Evolutionary conservation across 441 rosid species (phyloP).

Genomic region (Theobroma grandiflorum): DNA sequence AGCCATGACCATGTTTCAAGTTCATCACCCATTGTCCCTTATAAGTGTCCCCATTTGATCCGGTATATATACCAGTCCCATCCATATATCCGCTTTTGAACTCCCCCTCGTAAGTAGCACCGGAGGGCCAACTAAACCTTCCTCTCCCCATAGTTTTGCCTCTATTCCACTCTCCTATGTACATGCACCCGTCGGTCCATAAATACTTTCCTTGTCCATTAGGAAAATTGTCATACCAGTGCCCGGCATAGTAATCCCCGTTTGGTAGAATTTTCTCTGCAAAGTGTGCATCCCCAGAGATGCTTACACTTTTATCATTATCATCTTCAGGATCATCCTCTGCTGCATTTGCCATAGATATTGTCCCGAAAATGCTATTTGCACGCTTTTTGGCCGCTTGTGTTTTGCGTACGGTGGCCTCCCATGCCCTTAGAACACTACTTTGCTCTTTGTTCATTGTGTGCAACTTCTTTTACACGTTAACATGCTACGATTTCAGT

Average conservation of each 20-base stretch:
- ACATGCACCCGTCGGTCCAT: conserved; percentile 79
- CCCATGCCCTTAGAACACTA: conserved; percentile 27
- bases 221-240: conserved; percentile 66
- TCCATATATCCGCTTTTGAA: conserved; percentile 75
- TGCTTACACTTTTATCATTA: conserved; percentile 28
- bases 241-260: conserved; percentile 74
- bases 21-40: conserved; percentile 75
- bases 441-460: conserved; percentile 53
- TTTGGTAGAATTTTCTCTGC: conserved; percentile 62
- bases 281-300: conserved; percentile 45
- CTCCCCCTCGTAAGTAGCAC: conserved; percentile 73
- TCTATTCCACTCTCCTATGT: conserved; percentile 67
- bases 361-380: conserved; percentile 60
- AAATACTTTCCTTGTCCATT: conserved; percentile 73
- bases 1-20: conserved; percentile 71
- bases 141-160: conserved; percentile 75
- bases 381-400: conserved; percentile 33
- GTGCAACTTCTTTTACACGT: neutral
- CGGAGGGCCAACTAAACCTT: conserved; percentile 75
- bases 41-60: conserved; percentile 57
- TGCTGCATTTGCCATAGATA: conserved; percentile 54
- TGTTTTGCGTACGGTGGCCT: conserved; percentile 30
- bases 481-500: neutral
- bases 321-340: conserved; percentile 42
- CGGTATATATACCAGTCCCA: conserved; percentile 62